phyloP scores from a whole-genome alignment of 2,329 filamentous ascomycete species.

The Pseudovirgaria hyperparasitica region DNA sequence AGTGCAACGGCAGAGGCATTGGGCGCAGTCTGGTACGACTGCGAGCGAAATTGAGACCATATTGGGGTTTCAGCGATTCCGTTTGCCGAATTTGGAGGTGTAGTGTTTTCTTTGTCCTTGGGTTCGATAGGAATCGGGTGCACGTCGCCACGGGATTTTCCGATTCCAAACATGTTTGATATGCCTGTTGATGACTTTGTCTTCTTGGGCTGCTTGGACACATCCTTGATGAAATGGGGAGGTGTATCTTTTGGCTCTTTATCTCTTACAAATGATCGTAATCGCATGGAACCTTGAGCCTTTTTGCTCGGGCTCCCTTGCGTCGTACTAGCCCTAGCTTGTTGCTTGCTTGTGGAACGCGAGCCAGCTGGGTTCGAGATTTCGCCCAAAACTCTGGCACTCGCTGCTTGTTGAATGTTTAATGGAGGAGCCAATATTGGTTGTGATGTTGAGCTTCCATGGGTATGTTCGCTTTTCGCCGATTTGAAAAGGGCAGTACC shows the following conservation, averaged over 20 bases:
- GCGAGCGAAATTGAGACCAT: constrained; percentile 59
- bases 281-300: constrained; percentile 40
- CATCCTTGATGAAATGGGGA: constrained; percentile 18
- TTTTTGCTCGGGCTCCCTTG: constrained; percentile 35
- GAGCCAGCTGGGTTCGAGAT: constrained; percentile 23
- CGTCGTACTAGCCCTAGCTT: constrained; percentile 21
- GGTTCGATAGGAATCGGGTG: constrained; percentile 39
- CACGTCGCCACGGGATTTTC: constrained; percentile 55
- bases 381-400: constrained; percentile 13
- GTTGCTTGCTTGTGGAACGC: constrained; percentile 23
- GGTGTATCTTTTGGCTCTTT: constrained; percentile 25
- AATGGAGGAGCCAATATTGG: constrained; percentile 34
- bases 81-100: constrained; percentile 41
- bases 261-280: constrained; percentile 38
- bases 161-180: constrained; percentile 59
- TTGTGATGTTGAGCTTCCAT: constrained; percentile 13
- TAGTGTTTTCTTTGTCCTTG: constrained; percentile 74
- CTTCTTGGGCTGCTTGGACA: constrained; percentile 44
- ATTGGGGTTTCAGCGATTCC: constrained; percentile 51
- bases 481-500: constrained; percentile 17
- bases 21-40: constrained; percentile 16
- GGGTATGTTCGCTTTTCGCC: constrained; percentile 10
- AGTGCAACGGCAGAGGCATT: constrained; percentile 31
- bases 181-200: constrained; percentile 75
- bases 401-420: constrained; percentile 35